Evolutionary conservation across 2,329 filamentous ascomycete genomes (phyloP).

Genomic region (Sclerotinia spermophila): DNA sequence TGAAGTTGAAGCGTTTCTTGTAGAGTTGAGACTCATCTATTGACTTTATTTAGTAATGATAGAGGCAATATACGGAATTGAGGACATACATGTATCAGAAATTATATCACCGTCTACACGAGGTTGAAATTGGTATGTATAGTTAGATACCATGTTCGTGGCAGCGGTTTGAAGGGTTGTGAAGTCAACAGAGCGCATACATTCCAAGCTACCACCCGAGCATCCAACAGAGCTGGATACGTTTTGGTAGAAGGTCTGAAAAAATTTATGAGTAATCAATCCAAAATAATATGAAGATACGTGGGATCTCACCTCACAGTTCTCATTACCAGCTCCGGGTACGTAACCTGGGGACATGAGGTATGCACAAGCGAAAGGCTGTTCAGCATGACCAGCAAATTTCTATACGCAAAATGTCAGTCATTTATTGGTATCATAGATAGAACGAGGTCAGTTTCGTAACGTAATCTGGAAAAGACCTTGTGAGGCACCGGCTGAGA

Average conservation of each 20-base stretch:
- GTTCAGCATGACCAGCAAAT: slow-evolving; percentile 37
- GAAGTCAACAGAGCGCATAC: slow-evolving; percentile 37
- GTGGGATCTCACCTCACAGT: background rate
- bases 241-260: slow-evolving; percentile 36
- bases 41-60: slow-evolving; percentile 6
- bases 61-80: background rate
- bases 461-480: slow-evolving; percentile 38
- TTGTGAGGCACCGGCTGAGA: slow-evolving; percentile 47
- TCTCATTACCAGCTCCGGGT: slow-evolving; percentile 29
- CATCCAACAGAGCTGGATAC: slow-evolving; percentile 37
- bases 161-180: slow-evolving; percentile 35
- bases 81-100: slow-evolving; percentile 30
- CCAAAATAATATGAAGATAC: background rate
- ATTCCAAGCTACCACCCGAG: slow-evolving; percentile 32
- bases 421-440: background rate
- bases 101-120: slow-evolving; percentile 40
- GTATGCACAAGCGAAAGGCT: slow-evolving; percentile 36
- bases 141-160: slow-evolving; percentile 29
- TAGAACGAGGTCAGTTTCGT: background rate
- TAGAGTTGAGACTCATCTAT: slow-evolving; percentile 39
- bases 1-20: slow-evolving; percentile 39
- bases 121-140: slow-evolving; percentile 39
- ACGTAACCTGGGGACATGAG: slow-evolving; percentile 37
- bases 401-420: slow-evolving; percentile 24
- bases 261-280: background rate